phyloP scores from a whole-genome alignment of 129 eudicot species.

The Centrapalus pauciflorus region DNA sequence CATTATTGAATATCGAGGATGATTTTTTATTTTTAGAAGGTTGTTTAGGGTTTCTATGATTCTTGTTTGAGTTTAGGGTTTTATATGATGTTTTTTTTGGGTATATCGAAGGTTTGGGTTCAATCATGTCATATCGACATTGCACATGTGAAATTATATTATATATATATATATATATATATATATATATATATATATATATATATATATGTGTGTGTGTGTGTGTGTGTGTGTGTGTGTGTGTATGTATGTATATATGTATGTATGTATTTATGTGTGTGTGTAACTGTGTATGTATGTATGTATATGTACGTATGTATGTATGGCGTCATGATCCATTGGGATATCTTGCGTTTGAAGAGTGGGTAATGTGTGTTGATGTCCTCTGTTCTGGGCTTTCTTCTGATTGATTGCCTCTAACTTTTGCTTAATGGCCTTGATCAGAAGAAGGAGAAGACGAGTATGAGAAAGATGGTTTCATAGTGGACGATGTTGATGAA shows the following conservation, averaged over 20 bases:
- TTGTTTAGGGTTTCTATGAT: not conserved
- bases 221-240: no score
- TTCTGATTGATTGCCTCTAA: not conserved
- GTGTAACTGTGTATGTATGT: no score
- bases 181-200: no score
- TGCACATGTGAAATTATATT: slow-evolving; percentile 4
- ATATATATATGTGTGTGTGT: no score
- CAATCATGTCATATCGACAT: not conserved
- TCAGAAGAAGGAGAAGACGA: slow-evolving; percentile 88
- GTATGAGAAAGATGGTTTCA: slow-evolving; percentile 85
- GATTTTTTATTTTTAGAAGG: not conserved
- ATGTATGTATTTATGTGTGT: no score
- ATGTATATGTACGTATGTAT: no score
- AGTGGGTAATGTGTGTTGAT: not conserved
- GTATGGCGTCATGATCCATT: not conserved
- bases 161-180: no score
- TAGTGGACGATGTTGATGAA: slow-evolving; percentile 85
- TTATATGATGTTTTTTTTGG: not conserved
- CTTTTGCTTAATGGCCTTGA: slow-evolving; percentile 14
- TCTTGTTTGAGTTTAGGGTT: not conserved
- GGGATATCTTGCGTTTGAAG: not conserved
- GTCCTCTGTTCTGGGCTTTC: no score
- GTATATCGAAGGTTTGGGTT: slow-evolving; percentile 12
- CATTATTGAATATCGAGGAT: not conserved
- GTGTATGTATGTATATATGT: no score